Evolutionary conservation across 306 rosid genomes (phyloP).

Genomic region (Inga oerstediana): DNA sequence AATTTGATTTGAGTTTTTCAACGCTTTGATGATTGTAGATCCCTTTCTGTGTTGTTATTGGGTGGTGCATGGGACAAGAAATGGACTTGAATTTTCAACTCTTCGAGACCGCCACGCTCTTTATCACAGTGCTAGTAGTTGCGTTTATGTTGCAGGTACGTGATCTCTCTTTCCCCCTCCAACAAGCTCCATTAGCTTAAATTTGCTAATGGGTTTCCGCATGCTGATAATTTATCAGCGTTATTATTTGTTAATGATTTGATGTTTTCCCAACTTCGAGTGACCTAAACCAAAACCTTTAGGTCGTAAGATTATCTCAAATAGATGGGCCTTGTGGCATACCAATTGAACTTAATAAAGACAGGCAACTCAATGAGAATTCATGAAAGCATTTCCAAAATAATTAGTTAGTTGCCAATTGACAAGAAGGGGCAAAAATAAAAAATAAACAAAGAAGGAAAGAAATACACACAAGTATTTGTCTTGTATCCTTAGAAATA

Average conservation of each 20-base stretch:
- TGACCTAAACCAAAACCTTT: not conserved
- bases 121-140: slow-evolving; percentile 87
- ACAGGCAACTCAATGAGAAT: not conserved
- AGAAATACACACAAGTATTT: not conserved
- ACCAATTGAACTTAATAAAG: not conserved
- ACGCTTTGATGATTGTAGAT: slow-evolving; percentile 47
- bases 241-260: slow-evolving; percentile 2
- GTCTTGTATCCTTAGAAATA: not conserved
- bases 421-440: not conserved
- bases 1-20: slow-evolving; percentile 9
- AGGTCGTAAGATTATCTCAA: not conserved
- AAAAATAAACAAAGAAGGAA: not conserved
- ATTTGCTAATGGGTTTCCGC: too few relatives aligned
- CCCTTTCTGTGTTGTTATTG: slow-evolving; percentile 93
- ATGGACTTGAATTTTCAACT: slow-evolving; percentile 97
- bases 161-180: slow-evolving; percentile 6
- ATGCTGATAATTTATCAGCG: not conserved
- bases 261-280: not conserved
- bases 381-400: not conserved
- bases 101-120: slow-evolving; percentile 91
- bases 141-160: slow-evolving; percentile 96
- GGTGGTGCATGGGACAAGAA: slow-evolving; percentile 89
- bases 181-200: too few relatives aligned
- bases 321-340: not conserved
- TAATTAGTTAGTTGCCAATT: not conserved